phyloP scores from a whole-genome alignment of 192 early-diverging fungal genomes.

The Blastocladiella britannica region DNA sequence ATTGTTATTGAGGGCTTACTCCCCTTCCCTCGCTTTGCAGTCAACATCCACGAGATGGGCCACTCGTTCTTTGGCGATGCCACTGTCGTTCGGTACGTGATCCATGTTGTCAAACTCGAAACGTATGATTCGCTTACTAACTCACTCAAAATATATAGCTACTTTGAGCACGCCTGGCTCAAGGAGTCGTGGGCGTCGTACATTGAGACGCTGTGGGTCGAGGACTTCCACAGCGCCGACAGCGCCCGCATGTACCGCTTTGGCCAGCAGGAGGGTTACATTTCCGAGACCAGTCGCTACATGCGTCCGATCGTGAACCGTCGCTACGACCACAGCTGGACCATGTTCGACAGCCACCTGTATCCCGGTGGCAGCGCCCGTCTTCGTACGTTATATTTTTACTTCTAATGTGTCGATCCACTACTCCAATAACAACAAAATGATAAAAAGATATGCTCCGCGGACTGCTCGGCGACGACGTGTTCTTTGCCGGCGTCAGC shows the following conservation, averaged over 20 bases:
- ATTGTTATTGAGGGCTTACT: too few species aligned
- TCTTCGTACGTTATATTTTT: too few species aligned
- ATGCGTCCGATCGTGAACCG: conserved; percentile 25
- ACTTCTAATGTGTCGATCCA: too few species aligned
- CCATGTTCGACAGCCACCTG: conserved; percentile 27
- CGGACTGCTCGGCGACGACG: conserved; percentile 17
- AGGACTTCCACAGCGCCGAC: conserved; percentile 8
- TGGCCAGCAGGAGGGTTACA: conserved; percentile 12
- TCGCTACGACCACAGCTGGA: conserved; percentile 24
- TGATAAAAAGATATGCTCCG: conserved; percentile 37
- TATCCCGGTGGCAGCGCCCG: conserved; percentile 30
- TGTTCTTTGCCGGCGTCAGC: conserved; percentile 23
- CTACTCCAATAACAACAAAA: too few species aligned
- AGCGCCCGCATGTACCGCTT: conserved; percentile 16
- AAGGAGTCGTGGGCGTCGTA: conserved; percentile 37
- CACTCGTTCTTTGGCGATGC: conserved; percentile 35
- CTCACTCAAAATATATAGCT: too few species aligned
- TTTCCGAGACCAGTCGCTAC: conserved; percentile 10
- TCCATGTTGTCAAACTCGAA: too few species aligned
- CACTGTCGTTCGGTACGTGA: background rate
- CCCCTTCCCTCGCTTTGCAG: too few species aligned
- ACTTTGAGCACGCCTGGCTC: conserved; percentile 37
- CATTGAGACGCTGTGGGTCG: conserved; percentile 12
- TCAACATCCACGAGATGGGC: conserved; percentile 34
- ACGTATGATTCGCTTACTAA: too few species aligned